Percentiles rank a stretch among this genome's conserved stretches.
Evolutionary conservation across 2,329 filamentous ascomycete genomes (phyloP).

Genomic region (Byssoonygena ceratinophila): DNA sequence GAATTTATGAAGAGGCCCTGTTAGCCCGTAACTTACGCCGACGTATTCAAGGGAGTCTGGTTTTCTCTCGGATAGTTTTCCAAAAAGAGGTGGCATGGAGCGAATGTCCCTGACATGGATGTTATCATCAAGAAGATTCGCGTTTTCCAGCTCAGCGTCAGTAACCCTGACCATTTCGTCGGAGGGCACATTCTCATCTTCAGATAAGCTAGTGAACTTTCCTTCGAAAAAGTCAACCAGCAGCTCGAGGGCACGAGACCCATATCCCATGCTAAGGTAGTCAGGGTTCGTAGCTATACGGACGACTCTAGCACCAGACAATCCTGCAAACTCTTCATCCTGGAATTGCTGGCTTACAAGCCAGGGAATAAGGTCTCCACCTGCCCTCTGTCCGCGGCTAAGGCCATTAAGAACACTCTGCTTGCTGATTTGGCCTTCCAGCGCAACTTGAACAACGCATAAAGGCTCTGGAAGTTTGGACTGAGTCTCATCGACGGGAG

Average conservation of each 20-base stretch:
- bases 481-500: conserved; percentile 66
- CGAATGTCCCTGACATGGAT: conserved; percentile 82
- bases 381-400: conserved; percentile 75
- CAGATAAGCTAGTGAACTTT: conserved; percentile 74
- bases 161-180: conserved; percentile 67
- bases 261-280: conserved; percentile 86
- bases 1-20: conserved; percentile 78
- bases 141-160: conserved; percentile 66
- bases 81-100: conserved; percentile 86
- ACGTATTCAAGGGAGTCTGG: conserved; percentile 79
- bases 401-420: conserved; percentile 85
- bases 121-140: conserved; percentile 71
- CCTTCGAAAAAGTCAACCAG: conserved; percentile 90
- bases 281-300: conserved; percentile 95
- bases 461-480: conserved; percentile 81
- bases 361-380: conserved; percentile 94
- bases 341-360: conserved; percentile 96
- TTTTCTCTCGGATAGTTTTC: conserved; percentile 71
- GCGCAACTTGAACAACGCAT: conserved; percentile 83
- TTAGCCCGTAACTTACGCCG: conserved; percentile 91
- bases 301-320: conserved; percentile 85
- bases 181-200: conserved; percentile 46
- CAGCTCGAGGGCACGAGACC: conserved; percentile 74
- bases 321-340: conserved; percentile 85
- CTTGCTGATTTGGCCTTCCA: conserved; percentile 90